phyloP scores from a whole-genome alignment of 2,329 filamentous ascomycete species.

The Phaeoacremonium minimum region DNA sequence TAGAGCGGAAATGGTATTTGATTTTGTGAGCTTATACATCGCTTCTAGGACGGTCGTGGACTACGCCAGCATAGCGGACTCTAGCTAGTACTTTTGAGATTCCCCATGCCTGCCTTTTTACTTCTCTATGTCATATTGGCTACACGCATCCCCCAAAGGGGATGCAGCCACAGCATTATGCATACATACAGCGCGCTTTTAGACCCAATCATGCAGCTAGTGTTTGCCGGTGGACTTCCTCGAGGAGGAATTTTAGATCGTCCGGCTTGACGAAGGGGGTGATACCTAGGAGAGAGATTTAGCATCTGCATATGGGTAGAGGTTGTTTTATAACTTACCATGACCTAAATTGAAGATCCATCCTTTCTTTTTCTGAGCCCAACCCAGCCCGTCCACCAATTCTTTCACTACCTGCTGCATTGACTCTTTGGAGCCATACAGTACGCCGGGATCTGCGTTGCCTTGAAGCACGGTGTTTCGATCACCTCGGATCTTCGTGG shows the following conservation, averaged over 20 bases:
- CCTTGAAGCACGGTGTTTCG: slow-evolving; percentile 79
- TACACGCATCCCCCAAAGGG: too few relatives aligned
- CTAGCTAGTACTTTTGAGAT: neutral
- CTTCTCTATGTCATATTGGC: too few relatives aligned
- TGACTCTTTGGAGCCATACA: slow-evolving; percentile 78
- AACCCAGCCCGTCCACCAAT: slow-evolving; percentile 83
- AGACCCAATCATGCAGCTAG: slow-evolving; percentile 24
- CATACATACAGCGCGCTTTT: slow-evolving; percentile 1
- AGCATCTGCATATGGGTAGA: too few relatives aligned
- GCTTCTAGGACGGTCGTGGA: slow-evolving; percentile 13
- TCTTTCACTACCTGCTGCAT: slow-evolving; percentile 80
- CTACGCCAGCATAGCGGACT: slow-evolving; percentile 11
- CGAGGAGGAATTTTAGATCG: slow-evolving; percentile 87
- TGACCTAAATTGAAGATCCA: slow-evolving; percentile 98
- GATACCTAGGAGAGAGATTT: slow-evolving; percentile 58
- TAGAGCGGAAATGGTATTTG: neutral
- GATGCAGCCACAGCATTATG: slow-evolving; percentile 1
- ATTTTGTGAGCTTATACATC: neutral
- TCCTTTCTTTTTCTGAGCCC: slow-evolving; percentile 71
- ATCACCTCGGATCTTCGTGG: slow-evolving; percentile 73
- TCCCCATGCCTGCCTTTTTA: too few relatives aligned
- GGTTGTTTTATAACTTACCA: slow-evolving; percentile 68
- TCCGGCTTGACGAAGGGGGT: slow-evolving; percentile 94
- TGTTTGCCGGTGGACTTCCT: slow-evolving; percentile 77
- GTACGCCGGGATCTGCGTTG: slow-evolving; percentile 88